Conservation (phyloP, 768 basidiomycete genomes). For the Lepiota venenata region DNA sequence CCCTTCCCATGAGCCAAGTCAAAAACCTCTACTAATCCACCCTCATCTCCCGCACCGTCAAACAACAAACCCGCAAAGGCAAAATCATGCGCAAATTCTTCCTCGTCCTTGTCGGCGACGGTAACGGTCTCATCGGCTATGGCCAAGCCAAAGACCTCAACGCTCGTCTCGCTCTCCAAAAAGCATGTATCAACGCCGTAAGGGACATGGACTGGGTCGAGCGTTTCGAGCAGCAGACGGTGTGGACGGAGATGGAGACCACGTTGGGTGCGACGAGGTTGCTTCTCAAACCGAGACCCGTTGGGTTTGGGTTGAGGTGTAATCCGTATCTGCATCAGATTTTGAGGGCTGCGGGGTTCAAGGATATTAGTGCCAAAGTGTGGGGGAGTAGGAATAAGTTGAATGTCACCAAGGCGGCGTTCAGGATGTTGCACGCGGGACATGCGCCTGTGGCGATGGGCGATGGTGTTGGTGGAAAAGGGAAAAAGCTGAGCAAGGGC, state of each 20-base stretch:
- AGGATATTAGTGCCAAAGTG: conserved; percentile 93
- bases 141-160: conserved; percentile 80
- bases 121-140: conserved; percentile 77
- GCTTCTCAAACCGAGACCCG: conserved; percentile 74
- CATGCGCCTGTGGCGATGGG: conserved; percentile 81
- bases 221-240: conserved; percentile 92
- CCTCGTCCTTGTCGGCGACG: conserved; percentile 77
- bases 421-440: conserved; percentile 83
- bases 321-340: conserved; percentile 89
- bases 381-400: conserved; percentile 88
- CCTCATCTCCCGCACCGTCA: conserved; percentile 56
- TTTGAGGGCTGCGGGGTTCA: conserved; percentile 90
- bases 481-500: conserved; percentile 70
- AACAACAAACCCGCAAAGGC: conserved; percentile 93
- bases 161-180: conserved; percentile 50
- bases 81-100: conserved; percentile 65
- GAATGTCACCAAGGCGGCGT: conserved; percentile 81
- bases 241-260: conserved; percentile 84
- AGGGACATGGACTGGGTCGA: conserved; percentile 91
- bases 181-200: conserved; percentile 58
- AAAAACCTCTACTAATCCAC: conserved; percentile 35
- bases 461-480: conserved; percentile 73
- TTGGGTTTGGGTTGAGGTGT: conserved; percentile 90
- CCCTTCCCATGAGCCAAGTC: conserved; percentile 21
- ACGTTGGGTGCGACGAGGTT: conserved; percentile 86